Conservation (phyloP, 2,329 filamentous ascomycete genomes). For the Fusarium musae region DNA sequence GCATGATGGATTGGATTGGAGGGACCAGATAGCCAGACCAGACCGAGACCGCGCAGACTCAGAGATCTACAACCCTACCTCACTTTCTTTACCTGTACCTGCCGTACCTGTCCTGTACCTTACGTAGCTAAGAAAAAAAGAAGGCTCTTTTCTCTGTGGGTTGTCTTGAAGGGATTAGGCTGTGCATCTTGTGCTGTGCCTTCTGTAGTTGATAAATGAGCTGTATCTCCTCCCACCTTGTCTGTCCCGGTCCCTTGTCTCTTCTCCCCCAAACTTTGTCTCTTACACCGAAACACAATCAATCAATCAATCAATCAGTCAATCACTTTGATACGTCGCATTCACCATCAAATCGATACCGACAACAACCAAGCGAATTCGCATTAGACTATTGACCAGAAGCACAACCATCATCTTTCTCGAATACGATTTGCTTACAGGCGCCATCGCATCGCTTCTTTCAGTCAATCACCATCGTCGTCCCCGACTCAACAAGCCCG, state of each 20-base stretch:
- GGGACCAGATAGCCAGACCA: neutral
- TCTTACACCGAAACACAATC: neutral
- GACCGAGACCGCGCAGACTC: slow-evolving; percentile 11
- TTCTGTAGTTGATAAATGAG: slow-evolving; percentile 22
- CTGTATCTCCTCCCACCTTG: slow-evolving; percentile 27
- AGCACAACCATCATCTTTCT: neutral
- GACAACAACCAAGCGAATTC: neutral
- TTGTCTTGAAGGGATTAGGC: neutral
- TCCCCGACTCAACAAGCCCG: neutral
- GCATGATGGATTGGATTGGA: slow-evolving; percentile 16
- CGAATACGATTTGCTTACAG: neutral
- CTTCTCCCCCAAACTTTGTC: slow-evolving; percentile 1
- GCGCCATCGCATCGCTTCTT: neutral
- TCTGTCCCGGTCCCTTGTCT: neutral
- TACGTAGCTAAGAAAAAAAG: neutral
- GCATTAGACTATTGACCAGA: neutral
- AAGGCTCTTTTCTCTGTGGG: slow-evolving; percentile 1
- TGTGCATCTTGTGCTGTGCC: slow-evolving; percentile 5
- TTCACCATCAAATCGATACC: neutral
- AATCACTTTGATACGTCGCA: neutral
- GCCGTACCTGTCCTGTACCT: slow-evolving; percentile 9
- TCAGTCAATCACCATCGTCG: neutral
- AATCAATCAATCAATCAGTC: neutral
- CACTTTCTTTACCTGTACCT: slow-evolving; percentile 15
- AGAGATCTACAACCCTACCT: slow-evolving; percentile 27